Conservation (phyloP, 495 filamentous ascomycete genomes). For the Hypoxylon fragiforme region DNA sequence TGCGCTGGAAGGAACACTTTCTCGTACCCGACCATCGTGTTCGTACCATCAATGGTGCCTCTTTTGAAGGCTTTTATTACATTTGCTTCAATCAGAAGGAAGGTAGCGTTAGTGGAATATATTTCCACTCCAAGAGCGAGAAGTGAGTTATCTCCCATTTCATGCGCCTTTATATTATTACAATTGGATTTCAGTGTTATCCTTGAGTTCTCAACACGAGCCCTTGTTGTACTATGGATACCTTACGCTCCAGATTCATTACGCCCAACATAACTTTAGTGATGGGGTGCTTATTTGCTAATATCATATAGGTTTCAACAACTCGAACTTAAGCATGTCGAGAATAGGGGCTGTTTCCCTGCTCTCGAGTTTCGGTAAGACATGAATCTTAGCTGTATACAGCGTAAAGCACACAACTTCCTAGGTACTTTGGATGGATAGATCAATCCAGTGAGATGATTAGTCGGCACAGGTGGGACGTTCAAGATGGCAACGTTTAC, state of each 20-base stretch:
- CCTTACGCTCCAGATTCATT: no score
- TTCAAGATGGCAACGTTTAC: background rate
- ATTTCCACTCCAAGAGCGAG: conserved; percentile 97
- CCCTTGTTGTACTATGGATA: background rate
- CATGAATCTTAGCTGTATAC: conserved; percentile 32
- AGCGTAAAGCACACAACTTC: background rate
- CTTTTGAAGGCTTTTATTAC: conserved; percentile 99
- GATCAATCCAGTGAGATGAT: no score
- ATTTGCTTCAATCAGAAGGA: conserved; percentile 95
- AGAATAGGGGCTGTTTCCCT: conserved; percentile 80
- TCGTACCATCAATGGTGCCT: conserved; percentile 84
- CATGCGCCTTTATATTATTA: background rate
- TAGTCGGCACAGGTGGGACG: background rate
- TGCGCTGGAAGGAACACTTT: conserved; percentile 99
- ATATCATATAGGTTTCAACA: conserved; percentile 74
- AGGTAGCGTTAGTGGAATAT: conserved; percentile 87
- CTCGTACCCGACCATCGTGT: conserved; percentile 95
- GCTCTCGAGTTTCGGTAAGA: conserved; percentile 90
- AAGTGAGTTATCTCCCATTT: conserved; percentile 61
- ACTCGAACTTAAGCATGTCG: conserved; percentile 84
- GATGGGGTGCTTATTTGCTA: no score
- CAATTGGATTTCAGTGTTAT: no score
- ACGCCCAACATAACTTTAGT: no score
- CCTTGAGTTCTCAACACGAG: background rate
- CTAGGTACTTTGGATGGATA: no score